These are phyloP conservation scores for Delonix regia DNA, from an alignment of 306 rosid species.

Conservation along the genomic window DNA sequence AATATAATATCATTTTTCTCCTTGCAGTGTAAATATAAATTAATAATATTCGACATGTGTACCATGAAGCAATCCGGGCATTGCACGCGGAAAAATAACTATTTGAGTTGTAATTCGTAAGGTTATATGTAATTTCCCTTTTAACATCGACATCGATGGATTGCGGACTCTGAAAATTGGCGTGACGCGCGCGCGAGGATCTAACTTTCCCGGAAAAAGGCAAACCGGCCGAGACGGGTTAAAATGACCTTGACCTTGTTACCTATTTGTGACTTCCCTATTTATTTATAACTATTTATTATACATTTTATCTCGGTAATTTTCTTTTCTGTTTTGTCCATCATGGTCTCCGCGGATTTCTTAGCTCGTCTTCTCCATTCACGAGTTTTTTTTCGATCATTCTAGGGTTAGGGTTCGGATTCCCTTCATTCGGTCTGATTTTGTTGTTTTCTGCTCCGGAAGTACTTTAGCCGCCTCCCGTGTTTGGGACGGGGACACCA, in stretches of 20 bases:
- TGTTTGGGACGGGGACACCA: constrained; percentile 1
- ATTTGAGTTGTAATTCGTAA: too few species aligned
- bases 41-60: too few species aligned
- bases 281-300: neutral
- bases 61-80: too few species aligned
- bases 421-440: neutral
- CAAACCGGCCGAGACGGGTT: neutral
- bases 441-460: neutral
- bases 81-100: too few species aligned
- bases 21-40: too few species aligned
- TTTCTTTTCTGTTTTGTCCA: neutral
- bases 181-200: neutral
- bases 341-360: neutral
- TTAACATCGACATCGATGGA: too few species aligned
- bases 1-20: too few species aligned
- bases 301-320: neutral
- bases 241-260: neutral
- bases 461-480: constrained; percentile 16
- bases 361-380: neutral
- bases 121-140: too few species aligned
- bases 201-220: neutral
- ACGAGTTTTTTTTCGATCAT: neutral
- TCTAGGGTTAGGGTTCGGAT: constrained; percentile 13
- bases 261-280: neutral
- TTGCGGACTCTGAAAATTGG: too few species aligned